Conservation (phyloP, 2,329 filamentous ascomycete genomes). For the Chrysosphaeria jannelii region DNA sequence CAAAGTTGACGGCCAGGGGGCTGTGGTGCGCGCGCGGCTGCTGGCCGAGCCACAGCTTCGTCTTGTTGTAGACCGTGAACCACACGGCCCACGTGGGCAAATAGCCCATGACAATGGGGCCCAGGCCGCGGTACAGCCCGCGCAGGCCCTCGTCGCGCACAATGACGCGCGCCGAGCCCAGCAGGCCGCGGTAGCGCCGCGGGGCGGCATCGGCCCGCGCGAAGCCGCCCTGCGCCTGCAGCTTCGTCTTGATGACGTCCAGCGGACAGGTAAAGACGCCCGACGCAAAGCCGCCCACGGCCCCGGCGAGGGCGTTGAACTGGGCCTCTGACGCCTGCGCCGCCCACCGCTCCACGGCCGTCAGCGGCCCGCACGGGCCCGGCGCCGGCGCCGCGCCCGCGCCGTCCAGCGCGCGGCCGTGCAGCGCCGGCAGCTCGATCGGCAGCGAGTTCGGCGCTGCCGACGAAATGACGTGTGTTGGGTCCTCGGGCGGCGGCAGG, state of each 20-base stretch:
- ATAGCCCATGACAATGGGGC: slow-evolving; percentile 85
- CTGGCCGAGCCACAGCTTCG: slow-evolving; percentile 3
- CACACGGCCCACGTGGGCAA: slow-evolving; percentile 95
- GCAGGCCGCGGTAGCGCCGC: slow-evolving; percentile 40
- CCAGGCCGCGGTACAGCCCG: slow-evolving; percentile 77
- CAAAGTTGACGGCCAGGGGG: slow-evolving; percentile 50
- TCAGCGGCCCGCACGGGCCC: slow-evolving; percentile 6
- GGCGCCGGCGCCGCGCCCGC: not conserved
- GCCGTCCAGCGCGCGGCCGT: not conserved
- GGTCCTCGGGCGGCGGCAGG: slow-evolving; percentile 2
- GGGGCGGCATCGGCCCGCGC: slow-evolving; percentile 17
- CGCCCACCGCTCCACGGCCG: slow-evolving; percentile 24
- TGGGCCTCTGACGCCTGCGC: slow-evolving; percentile 24
- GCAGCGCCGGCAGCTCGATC: slow-evolving; percentile 3
- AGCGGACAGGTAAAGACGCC: slow-evolving; percentile 88
- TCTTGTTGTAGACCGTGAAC: slow-evolving; percentile 41
- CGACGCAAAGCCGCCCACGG: slow-evolving; percentile 69
- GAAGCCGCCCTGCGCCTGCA: slow-evolving; percentile 85
- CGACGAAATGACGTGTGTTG: slow-evolving; percentile 2
- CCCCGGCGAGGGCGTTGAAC: slow-evolving; percentile 66
- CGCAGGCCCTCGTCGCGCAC: slow-evolving; percentile 66
- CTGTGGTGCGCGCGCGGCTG: slow-evolving; percentile 12
- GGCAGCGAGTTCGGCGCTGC: slow-evolving; percentile 2
- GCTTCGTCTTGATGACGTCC: slow-evolving; percentile 95
- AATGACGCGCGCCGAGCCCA: slow-evolving; percentile 65